Percentiles rank a stretch among this genome's conserved stretches.
These are phyloP conservation scores for Ceratocystis papillata DNA, from an alignment of 2,329 filamentous ascomycete species.

Conservation along the genomic window DNA sequence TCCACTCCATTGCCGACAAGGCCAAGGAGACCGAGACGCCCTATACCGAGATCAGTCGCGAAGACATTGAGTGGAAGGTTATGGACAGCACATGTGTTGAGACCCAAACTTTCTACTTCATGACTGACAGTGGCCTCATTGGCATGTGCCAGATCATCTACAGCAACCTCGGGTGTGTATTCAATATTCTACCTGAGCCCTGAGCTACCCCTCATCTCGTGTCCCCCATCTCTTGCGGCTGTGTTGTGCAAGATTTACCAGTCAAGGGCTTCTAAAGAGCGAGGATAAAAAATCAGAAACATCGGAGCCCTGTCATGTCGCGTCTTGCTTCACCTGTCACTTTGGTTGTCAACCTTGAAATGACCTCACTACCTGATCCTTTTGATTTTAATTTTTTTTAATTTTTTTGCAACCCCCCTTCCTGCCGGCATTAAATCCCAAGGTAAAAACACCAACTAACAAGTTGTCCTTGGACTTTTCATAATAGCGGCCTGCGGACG, in stretches of 20 bases:
- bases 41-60: conserved; percentile 66
- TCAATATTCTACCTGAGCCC: conserved; percentile 11
- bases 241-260: conserved; percentile 7
- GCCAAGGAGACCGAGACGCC: conserved; percentile 60
- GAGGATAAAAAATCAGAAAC: conserved; percentile 10
- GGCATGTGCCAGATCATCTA: conserved; percentile 88
- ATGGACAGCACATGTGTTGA: conserved; percentile 83
- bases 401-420: background rate
- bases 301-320: conserved; percentile 2
- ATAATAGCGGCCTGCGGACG: conserved; percentile 66
- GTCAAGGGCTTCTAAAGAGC: background rate
- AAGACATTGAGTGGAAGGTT: conserved; percentile 72
- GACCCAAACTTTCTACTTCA: conserved; percentile 89
- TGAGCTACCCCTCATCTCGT: conserved; percentile 15
- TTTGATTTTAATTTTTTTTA: background rate
- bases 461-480: conserved; percentile 1
- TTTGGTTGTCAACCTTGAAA: background rate
- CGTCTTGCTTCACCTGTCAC: conserved; percentile 6
- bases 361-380: background rate
- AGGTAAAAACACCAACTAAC: background rate
- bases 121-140: conserved; percentile 63
- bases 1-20: conserved; percentile 76
- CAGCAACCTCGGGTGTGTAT: conserved; percentile 80
- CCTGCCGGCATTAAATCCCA: background rate
- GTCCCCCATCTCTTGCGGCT: conserved; percentile 25